These are phyloP conservation scores for Colletotrichum gigasporum DNA, from an alignment of 2,329 filamentous ascomycete genomes.

Conservation along the genomic window DNA sequence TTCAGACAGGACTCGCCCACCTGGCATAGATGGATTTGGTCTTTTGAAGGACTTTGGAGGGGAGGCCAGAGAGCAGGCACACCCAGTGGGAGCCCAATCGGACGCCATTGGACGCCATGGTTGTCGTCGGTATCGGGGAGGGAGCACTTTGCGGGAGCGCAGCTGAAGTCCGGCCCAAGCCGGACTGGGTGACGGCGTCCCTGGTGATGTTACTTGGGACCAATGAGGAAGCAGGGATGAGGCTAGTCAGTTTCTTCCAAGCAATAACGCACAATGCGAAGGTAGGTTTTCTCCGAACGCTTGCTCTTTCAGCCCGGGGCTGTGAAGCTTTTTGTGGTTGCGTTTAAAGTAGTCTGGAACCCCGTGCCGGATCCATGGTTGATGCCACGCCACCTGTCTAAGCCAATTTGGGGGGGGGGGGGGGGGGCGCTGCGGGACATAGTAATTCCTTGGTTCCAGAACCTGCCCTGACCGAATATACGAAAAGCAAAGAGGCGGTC, in stretches of 20 bases:
- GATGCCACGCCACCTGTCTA: constrained; percentile 2
- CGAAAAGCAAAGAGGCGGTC: constrained; percentile 3
- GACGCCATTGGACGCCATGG: neutral
- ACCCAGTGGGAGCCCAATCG: no score
- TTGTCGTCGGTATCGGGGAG: neutral
- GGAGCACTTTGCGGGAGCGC: neutral
- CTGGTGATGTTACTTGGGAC: neutral
- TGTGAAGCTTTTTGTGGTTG: neutral
- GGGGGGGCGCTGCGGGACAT: no score
- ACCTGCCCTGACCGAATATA: neutral
- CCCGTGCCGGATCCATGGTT: neutral
- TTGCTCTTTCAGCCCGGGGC: neutral
- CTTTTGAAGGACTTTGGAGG: neutral
- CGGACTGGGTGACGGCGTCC: no score
- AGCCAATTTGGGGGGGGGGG: no score
- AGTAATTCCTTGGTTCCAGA: neutral
- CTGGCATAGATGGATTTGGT: no score
- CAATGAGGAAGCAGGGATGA: neutral
- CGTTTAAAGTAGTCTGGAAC: neutral
- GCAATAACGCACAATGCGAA: neutral
- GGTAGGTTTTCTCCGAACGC: constrained; percentile 2
- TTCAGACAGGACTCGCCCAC: no score
- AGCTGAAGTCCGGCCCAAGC: neutral
- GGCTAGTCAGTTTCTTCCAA: neutral
- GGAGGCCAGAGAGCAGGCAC: neutral